Conservation (phyloP, 2,329 filamentous ascomycete genomes). For the Nannizziopsis arthrosporioides region DNA sequence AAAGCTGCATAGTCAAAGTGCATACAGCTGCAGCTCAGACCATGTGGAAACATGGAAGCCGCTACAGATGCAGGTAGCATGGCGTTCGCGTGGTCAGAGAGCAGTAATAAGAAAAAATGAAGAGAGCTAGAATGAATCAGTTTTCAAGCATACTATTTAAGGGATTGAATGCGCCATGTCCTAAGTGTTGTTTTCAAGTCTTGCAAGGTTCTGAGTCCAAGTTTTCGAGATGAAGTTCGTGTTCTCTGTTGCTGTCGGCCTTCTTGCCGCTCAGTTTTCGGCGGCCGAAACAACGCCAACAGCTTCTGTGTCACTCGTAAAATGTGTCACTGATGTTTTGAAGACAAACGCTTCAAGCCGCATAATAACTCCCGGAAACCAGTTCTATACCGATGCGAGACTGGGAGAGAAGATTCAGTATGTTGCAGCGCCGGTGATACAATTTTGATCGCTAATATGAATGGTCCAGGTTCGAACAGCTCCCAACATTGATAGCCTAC, state of each 20-base stretch:
- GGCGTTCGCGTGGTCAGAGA: no score
- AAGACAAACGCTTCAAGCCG: neutral
- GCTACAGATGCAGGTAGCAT: no score
- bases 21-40: no score
- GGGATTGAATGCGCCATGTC: neutral
- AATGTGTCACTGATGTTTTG: neutral
- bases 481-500: conserved; percentile 1
- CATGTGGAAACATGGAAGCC: no score
- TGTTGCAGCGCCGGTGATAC: neutral
- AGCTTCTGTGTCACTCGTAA: neutral
- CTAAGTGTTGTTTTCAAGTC: neutral
- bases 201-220: neutral
- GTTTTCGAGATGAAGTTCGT: neutral
- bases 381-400: neutral
- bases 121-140: no score
- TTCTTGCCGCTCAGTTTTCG: neutral
- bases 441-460: neutral
- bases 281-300: neutral
- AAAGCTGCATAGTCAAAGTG: no score
- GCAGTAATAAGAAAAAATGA: no score
- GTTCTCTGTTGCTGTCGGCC: neutral
- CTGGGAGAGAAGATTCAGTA: conserved; percentile 3
- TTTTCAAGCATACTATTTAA: neutral
- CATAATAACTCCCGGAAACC: neutral
- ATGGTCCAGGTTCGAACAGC: neutral